Base-by-base conservation (phyloP, 495 filamentous ascomycete species). In the Thermothielavioides terrestris region DNA sequence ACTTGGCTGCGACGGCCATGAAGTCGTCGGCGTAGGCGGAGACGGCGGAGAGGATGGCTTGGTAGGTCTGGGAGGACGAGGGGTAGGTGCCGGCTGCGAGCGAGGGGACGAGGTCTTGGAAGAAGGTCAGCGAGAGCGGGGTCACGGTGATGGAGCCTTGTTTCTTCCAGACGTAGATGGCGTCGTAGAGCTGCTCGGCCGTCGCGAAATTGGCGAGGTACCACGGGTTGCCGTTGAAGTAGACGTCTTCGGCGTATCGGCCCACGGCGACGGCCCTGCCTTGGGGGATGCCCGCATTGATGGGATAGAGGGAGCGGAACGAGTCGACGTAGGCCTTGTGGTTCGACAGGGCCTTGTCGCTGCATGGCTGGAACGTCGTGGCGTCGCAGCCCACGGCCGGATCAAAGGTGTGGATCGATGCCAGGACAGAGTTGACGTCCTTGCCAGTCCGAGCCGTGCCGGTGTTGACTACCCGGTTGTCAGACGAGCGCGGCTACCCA, bases 211-310 rank as follows among this genome's bases (percentile, higher is more conserved):
- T 85, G 51, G 69, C 69, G 12, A 86, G 69, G 53, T 80, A 84
- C 82, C 81, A 83, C 30, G 78, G 80, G 62, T 83, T 81, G 17
- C 79, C 81, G 40, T 76, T 75, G 55, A 80, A 78, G 56, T 85
- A 88, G 3, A 66, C 57, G 50, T 87, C 84, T 55, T 86, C 82
- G 4, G 80, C 59, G 57, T 88, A 88, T n/a, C 84, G 65, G 32
- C 84, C 84, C 7, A 85, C 71, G 9, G 82, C 79, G n/a, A 80
- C 74, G 4, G 79, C 79, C 11, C 61, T 56, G 9, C 77, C 75
- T 9, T 69, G 58, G n/a, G 68, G 11, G 22, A 68, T 64, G 6
- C 71, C 73, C 2, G 57, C 55, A 68, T 85, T 85, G 56, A 85
- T 62, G 12, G 59, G 49, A 56, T 83, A 85, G 30, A 80, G 56